Evolutionary conservation across 768 basidiomycete species (phyloP).

Genomic region (Leccinellum luteum): DNA sequence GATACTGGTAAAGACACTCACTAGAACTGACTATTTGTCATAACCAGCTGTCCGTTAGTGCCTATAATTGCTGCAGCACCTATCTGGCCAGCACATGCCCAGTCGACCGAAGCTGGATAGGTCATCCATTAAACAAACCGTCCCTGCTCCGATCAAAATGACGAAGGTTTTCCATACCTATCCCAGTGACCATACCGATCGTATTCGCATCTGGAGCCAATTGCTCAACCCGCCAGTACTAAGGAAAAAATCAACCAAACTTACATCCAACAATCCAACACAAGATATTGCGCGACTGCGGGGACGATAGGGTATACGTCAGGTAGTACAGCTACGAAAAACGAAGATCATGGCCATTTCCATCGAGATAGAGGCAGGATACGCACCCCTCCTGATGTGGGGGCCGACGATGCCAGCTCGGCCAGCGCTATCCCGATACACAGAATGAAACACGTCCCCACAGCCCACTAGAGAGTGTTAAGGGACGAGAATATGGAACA

Average conservation of each 20-base stretch:
- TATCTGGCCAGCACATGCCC: constrained; percentile 61
- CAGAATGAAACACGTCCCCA: constrained; percentile 35
- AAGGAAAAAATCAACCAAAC: constrained; percentile 10
- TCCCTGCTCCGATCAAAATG: neutral
- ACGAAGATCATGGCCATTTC: neutral
- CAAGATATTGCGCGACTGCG: constrained; percentile 53
- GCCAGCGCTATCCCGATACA: constrained; percentile 38
- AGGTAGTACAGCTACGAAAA: constrained; percentile 54
- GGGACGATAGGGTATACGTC: constrained; percentile 55
- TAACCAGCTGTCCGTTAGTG: constrained; percentile 30
- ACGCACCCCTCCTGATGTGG: constrained; percentile 37
- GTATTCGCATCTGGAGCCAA: constrained; percentile 44
- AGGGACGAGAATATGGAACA: neutral
- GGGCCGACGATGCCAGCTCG: constrained; percentile 37
- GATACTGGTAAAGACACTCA: constrained; percentile 36
- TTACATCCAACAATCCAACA: constrained; percentile 67
- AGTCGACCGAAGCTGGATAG: constrained; percentile 50
- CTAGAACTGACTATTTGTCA: constrained; percentile 42
- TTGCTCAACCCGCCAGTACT: neutral
- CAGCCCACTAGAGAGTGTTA: constrained; percentile 28
- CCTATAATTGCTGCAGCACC: constrained; percentile 63
- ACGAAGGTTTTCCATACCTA: constrained; percentile 19
- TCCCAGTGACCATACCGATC: constrained; percentile 42
- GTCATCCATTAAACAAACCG: constrained; percentile 38
- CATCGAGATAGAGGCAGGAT: neutral